phyloP scores from a whole-genome alignment of 2,329 filamentous ascomycete genomes.

The Didymella keratinophila region DNA sequence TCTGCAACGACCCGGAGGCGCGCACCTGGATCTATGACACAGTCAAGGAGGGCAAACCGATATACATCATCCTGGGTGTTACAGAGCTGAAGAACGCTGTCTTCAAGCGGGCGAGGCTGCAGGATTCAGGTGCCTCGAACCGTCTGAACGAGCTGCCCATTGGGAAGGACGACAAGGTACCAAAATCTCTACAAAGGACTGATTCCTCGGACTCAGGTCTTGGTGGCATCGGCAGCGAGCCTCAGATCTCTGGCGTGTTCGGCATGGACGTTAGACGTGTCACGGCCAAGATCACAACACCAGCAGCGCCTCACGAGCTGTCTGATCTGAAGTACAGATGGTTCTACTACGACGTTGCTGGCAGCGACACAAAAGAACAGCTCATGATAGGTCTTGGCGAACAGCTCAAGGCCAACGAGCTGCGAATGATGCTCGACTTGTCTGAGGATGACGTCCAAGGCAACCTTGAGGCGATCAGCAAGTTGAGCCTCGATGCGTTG shows the following conservation, averaged over 20 bases:
- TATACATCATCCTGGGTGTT: slow-evolving; percentile 48
- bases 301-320: slow-evolving; percentile 44
- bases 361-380: slow-evolving; percentile 42
- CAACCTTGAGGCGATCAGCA: slow-evolving; percentile 49
- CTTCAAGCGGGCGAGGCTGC: slow-evolving; percentile 49
- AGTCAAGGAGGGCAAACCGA: slow-evolving; percentile 39
- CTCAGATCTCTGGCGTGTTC: slow-evolving; percentile 47
- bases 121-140: slow-evolving; percentile 47
- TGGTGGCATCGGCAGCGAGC: slow-evolving; percentile 41
- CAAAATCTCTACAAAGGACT: slow-evolving; percentile 35
- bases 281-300: slow-evolving; percentile 41
- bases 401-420: slow-evolving; percentile 46
- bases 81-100: slow-evolving; percentile 50
- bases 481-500: slow-evolving; percentile 48
- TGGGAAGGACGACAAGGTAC: slow-evolving; percentile 45
- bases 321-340: slow-evolving; percentile 45
- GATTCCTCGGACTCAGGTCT: slow-evolving; percentile 33
- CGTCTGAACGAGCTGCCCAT: slow-evolving; percentile 45
- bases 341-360: slow-evolving; percentile 47
- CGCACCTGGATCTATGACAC: slow-evolving; percentile 43
- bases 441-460: slow-evolving; percentile 47
- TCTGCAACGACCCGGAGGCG: slow-evolving; percentile 46
- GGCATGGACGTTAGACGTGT: slow-evolving; percentile 48
- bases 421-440: slow-evolving; percentile 49
- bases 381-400: slow-evolving; percentile 47